These are phyloP conservation scores for Guillardia theta DNA, from an alignment of 78 protist species.

Conservation along the genomic window DNA sequence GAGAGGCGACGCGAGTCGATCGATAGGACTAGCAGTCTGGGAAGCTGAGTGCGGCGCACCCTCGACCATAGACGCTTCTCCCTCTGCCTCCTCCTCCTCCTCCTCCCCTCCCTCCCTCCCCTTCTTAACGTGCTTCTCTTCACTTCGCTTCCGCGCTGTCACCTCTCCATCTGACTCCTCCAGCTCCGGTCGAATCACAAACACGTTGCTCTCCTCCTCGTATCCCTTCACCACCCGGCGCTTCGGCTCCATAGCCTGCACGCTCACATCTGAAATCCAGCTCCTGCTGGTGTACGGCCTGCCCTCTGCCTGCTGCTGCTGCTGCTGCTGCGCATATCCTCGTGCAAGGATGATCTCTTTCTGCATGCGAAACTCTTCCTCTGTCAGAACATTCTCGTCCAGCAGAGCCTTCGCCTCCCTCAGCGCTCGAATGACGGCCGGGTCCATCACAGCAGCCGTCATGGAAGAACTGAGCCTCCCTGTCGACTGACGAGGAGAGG, in stretches of 20 bases:
- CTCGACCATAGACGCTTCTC: background rate
- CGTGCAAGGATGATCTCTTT: background rate
- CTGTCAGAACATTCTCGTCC: background rate
- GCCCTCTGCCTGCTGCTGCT: background rate
- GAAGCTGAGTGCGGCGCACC: too few species aligned
- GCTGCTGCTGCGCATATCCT: background rate
- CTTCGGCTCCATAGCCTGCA: background rate
- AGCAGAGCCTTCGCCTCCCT: constrained; percentile 1
- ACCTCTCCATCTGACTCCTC: background rate
- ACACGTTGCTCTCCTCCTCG: background rate
- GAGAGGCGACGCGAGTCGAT: background rate
- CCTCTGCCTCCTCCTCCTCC: background rate
- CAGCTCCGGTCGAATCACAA: background rate
- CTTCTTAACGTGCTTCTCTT: background rate
- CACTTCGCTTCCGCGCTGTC: background rate
- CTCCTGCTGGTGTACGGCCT: background rate
- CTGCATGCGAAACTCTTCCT: background rate
- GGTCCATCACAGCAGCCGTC: background rate
- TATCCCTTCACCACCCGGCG: background rate
- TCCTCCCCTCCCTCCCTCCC: background rate
- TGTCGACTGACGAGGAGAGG: background rate
- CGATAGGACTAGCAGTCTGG: background rate
- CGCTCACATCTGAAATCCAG: background rate
- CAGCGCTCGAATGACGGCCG: background rate
- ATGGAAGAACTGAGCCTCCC: background rate